Evolutionary conservation across 2,329 filamentous ascomycete genomes (phyloP).

Genomic region (Xenoacremonium recifei): DNA sequence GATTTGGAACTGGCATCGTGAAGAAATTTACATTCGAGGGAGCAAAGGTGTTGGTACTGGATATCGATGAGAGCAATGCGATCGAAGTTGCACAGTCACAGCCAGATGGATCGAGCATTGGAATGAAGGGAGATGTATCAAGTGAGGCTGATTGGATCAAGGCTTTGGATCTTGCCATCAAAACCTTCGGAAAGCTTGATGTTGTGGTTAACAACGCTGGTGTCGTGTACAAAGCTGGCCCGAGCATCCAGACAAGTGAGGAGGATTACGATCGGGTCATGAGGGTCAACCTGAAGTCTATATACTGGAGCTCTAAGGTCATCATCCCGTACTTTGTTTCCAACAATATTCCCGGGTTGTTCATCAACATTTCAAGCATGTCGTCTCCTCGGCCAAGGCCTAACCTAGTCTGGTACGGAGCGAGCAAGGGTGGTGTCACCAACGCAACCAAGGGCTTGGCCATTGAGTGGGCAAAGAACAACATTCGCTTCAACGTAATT

Average conservation of each 20-base stretch:
- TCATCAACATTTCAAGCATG: slow-evolving; percentile 9
- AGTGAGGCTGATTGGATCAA: slow-evolving; percentile 1
- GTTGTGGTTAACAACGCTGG: slow-evolving; percentile 6
- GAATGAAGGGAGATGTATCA: slow-evolving; percentile 1
- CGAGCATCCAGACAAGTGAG: slow-evolving; percentile 5
- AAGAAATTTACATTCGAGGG: slow-evolving; percentile 2
- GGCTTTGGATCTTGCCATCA: neutral
- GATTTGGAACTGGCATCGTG: slow-evolving; percentile 3
- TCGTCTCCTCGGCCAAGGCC: slow-evolving; percentile 1
- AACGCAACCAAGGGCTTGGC: slow-evolving; percentile 7
- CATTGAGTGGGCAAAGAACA: slow-evolving; percentile 6
- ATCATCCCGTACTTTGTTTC: slow-evolving; percentile 3
- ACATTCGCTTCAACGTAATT: slow-evolving; percentile 6
- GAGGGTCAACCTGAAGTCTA: slow-evolving; percentile 5
- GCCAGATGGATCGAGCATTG: neutral
- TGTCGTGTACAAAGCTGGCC: slow-evolving; percentile 2
- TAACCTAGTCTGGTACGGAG: slow-evolving; percentile 3
- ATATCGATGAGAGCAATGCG: slow-evolving; percentile 1
- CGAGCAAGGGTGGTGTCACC: slow-evolving; percentile 4
- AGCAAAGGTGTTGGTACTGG: slow-evolving; percentile 4
- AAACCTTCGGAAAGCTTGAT: slow-evolving; percentile 4
- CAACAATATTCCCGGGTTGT: neutral
- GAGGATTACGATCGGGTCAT: slow-evolving; percentile 7
- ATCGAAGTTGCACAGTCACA: neutral
- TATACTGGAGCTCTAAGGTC: slow-evolving; percentile 5